Conservation (phyloP, 768 basidiomycete genomes). For the Crucibulum laeve region DNA sequence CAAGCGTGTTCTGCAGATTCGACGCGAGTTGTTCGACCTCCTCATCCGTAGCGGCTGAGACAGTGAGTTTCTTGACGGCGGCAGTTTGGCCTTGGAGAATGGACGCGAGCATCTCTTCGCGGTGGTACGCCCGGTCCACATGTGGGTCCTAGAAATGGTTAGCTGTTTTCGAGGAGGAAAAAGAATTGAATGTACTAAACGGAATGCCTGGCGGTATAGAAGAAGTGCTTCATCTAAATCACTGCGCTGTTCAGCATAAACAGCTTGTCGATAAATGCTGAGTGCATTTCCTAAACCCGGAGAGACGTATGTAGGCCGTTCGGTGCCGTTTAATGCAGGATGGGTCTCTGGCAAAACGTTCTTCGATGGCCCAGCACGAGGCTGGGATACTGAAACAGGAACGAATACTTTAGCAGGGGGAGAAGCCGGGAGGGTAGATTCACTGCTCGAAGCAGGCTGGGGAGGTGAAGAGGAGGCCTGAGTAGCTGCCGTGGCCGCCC, state of each 20-base stretch:
- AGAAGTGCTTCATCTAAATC: slow-evolving; percentile 71
- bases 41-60: slow-evolving; percentile 2
- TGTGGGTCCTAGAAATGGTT: slow-evolving; percentile 43
- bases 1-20: slow-evolving; percentile 20
- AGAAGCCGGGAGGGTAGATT: background rate
- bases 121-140: slow-evolving; percentile 69
- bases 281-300: slow-evolving; percentile 45
- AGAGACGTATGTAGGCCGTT: slow-evolving; percentile 18
- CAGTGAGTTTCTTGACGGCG: slow-evolving; percentile 7
- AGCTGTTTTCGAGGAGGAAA: background rate
- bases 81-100: slow-evolving; percentile 23
- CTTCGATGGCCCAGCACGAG: background rate
- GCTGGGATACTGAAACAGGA: background rate
- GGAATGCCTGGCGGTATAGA: slow-evolving; percentile 79
- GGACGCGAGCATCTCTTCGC: slow-evolving; percentile 45
- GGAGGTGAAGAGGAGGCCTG: too few relatives aligned
- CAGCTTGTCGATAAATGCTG: slow-evolving; percentile 63
- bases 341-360: background rate
- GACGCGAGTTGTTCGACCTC: slow-evolving; percentile 20
- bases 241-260: slow-evolving; percentile 69
- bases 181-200: slow-evolving; percentile 34
- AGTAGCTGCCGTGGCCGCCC: slow-evolving; percentile 12
- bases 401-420: background rate
- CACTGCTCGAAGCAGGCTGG: background rate
- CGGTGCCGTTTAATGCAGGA: slow-evolving; percentile 5